Evolutionary conservation across 345 rosid species (phyloP).

Genomic region (Brassica napus): DNA sequence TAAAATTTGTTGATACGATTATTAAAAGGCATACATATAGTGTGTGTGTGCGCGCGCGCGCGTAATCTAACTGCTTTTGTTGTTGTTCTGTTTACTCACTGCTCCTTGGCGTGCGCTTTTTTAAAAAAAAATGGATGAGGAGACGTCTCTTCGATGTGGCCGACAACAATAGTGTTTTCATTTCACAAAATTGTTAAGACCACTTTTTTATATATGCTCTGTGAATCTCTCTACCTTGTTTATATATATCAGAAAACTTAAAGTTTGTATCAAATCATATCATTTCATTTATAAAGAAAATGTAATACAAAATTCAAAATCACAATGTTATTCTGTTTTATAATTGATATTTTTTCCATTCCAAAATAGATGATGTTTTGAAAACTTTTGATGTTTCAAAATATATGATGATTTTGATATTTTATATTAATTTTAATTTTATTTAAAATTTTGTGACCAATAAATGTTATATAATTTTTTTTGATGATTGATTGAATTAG

Average conservation of each 20-base stretch:
- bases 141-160: constrained; percentile 24
- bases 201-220: background rate
- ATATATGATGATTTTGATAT: too few relatives aligned
- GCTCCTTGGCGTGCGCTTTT: background rate
- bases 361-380: too few relatives aligned
- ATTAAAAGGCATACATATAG: background rate
- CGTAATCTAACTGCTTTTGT: background rate
- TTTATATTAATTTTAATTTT: too few relatives aligned
- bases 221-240: constrained; percentile 4
- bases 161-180: constrained; percentile 23
- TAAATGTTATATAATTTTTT: too few relatives aligned
- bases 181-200: constrained; percentile 8
- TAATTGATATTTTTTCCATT: background rate
- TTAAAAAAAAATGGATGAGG: background rate
- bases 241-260: constrained; percentile 3
- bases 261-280: background rate
- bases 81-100: background rate
- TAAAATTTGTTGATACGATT: background rate
- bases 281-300: background rate
- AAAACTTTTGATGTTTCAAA: too few relatives aligned
- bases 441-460: too few relatives aligned
- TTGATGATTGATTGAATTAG: too few relatives aligned
- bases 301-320: background rate
- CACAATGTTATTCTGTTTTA: constrained; percentile 1
- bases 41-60: background rate